A percentile compares a stretch with the other conserved stretches of the same genome.
These are phyloP conservation scores for Tuber aestivum DNA, from an alignment of 495 filamentous ascomycete genomes.

Conservation along the genomic window DNA sequence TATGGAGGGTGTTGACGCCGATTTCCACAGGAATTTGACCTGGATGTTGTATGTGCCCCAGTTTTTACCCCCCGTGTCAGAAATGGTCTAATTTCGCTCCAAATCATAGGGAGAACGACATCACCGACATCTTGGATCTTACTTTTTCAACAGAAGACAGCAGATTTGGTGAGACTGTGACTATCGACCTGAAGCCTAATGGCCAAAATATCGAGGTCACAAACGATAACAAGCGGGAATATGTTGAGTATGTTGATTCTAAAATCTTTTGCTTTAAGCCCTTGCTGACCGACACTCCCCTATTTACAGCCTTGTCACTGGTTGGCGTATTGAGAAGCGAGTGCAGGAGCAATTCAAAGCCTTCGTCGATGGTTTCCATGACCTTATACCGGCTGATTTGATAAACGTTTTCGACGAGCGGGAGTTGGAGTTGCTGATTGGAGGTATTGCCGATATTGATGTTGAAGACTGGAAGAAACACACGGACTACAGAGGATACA, in stretches of 20 bases:
- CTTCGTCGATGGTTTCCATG: conserved; percentile 94
- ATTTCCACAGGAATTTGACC: conserved; percentile 88
- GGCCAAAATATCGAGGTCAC: conserved; percentile 91
- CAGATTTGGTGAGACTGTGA: conserved; percentile 86
- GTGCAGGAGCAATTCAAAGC: conserved; percentile 97
- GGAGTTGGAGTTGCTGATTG: conserved; percentile 92
- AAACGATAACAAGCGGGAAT: conserved; percentile 93
- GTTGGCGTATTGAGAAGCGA: conserved; percentile 98
- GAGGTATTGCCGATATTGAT: conserved; percentile 98
- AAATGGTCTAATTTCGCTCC: not conserved
- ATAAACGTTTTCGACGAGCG: conserved; percentile 99
- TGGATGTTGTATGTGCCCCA: conserved; percentile 70
- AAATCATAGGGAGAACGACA: conserved; percentile 73
- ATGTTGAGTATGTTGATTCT: conserved; percentile 65
- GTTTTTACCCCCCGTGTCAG: not conserved
- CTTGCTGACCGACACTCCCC: conserved; percentile 14
- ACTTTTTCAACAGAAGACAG: conserved; percentile 97
- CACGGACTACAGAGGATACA: conserved; percentile 99
- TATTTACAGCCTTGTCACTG: conserved; percentile 68
- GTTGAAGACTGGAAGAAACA: conserved; percentile 99
- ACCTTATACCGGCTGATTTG: conserved; percentile 90
- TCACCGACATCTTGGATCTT: conserved; percentile 79
- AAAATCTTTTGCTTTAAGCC: conserved; percentile 13
- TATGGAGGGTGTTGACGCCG: conserved; percentile 98
- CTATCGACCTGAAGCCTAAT: conserved; percentile 85